Conservation (phyloP, 371 early-diverging fungal species). For the Mucor irregularis region DNA sequence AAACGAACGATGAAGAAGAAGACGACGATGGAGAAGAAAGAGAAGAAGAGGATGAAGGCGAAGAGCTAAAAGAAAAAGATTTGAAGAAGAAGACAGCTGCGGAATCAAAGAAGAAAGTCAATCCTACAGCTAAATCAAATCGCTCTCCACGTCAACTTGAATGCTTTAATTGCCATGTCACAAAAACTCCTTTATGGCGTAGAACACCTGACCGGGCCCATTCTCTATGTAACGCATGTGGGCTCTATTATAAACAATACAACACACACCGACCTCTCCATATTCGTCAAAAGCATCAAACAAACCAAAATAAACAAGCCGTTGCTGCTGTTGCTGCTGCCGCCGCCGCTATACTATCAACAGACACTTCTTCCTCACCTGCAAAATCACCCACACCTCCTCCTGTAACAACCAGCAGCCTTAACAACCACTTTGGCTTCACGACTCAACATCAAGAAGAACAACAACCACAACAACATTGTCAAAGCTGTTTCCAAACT, state of each 20-base stretch:
- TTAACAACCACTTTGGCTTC: not conserved
- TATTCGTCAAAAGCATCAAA: slow-evolving; percentile 53
- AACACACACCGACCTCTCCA: slow-evolving; percentile 68
- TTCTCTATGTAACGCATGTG: slow-evolving; percentile 86
- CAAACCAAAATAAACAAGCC: slow-evolving; percentile 8
- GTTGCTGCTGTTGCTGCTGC: not conserved
- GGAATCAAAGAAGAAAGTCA: slow-evolving; percentile 2
- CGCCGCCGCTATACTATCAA: not conserved
- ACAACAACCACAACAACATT: not conserved
- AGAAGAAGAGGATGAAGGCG: not conserved
- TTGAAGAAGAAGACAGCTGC: slow-evolving; percentile 6
- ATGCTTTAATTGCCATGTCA: slow-evolving; percentile 81
- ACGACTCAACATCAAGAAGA: not conserved
- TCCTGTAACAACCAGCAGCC: not conserved
- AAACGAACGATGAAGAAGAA: not conserved
- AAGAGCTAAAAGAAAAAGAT: not conserved
- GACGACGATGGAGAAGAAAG: not conserved
- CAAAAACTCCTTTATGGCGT: slow-evolving; percentile 82
- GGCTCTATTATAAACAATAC: slow-evolving; percentile 79
- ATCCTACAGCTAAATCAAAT: not conserved
- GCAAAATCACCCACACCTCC: not conserved
- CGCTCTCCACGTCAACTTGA: slow-evolving; percentile 49
- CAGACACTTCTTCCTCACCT: not conserved
- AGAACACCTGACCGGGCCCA: slow-evolving; percentile 75
- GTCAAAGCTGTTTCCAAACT: slow-evolving; percentile 15